Percentiles rank a stretch among this genome's conserved stretches.
These are phyloP conservation scores for Balakata baccata DNA, from an alignment of 345 rosid species.

Conservation along the genomic window DNA sequence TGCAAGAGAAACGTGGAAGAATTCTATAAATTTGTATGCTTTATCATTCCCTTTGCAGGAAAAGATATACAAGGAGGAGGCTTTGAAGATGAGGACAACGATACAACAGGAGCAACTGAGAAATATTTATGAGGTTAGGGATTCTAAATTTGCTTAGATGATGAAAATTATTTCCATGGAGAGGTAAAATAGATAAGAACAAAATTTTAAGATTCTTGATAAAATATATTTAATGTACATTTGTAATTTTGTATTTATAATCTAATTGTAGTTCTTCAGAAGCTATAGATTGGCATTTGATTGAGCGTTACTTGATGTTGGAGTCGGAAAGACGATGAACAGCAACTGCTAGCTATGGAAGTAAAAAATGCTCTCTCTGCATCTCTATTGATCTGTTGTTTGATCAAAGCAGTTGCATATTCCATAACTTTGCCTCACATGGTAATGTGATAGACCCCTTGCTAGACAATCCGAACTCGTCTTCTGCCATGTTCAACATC, in stretches of 20 bases:
- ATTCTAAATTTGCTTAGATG: too few relatives aligned
- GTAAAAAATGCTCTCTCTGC: not conserved
- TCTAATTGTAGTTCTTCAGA: not conserved
- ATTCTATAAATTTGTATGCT: too few relatives aligned
- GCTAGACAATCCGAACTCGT: not conserved
- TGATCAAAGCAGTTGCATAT: slow-evolving; percentile 9
- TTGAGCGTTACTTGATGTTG: not conserved
- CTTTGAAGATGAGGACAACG: too few relatives aligned
- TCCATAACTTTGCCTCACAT: not conserved
- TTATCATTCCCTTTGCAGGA: too few relatives aligned
- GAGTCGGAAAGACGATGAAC: not conserved
- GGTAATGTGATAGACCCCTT: not conserved
- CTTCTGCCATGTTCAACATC: slow-evolving; percentile 7
- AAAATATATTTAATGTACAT: not conserved
- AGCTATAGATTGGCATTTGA: not conserved
- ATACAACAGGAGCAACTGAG: too few relatives aligned
- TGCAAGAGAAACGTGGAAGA: slow-evolving; percentile 45
- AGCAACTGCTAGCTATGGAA: not conserved
- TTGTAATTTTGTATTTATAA: not conserved
- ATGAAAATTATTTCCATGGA: too few relatives aligned
- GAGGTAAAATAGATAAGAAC: not conserved
- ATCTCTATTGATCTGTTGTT: not conserved
- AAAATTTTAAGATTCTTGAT: not conserved
- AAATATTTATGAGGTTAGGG: too few relatives aligned
- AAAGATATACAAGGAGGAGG: too few relatives aligned